Conservation (phyloP, 2,329 filamentous ascomycete genomes). For the Alternaria conjuncta region DNA sequence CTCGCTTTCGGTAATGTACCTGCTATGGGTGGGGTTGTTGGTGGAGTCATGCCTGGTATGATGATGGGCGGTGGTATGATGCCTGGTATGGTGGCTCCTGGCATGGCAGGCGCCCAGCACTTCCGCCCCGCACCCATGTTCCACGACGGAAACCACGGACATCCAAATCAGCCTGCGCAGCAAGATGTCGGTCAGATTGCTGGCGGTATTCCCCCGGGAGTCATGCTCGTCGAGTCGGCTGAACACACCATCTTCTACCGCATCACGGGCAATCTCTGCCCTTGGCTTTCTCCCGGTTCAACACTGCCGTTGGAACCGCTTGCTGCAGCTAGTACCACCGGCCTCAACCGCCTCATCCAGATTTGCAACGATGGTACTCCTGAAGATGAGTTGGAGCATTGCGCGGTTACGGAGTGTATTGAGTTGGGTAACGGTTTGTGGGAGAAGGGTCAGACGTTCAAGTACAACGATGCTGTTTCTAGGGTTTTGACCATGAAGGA, state of each 20-base stretch:
- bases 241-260: conserved; percentile 36
- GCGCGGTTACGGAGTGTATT: conserved; percentile 42
- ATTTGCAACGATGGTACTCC: conserved; percentile 30
- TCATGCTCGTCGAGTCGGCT: conserved; percentile 31
- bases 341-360: conserved; percentile 40
- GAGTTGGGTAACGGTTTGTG: conserved; percentile 43
- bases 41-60: conserved; percentile 12
- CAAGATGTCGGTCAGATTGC: conserved; percentile 31
- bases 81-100: conserved; percentile 7
- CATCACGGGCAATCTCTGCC: conserved; percentile 37
- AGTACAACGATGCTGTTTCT: conserved; percentile 37
- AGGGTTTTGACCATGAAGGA: conserved; percentile 41
- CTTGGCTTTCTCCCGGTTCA: conserved; percentile 38
- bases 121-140: conserved; percentile 29
- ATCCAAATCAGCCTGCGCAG: conserved; percentile 29
- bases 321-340: conserved; percentile 28
- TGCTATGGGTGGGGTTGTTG: conserved; percentile 11
- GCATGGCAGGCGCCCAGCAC: conserved; percentile 20
- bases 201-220: conserved; percentile 36
- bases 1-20: conserved; percentile 34
- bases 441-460: conserved; percentile 46
- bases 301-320: conserved; percentile 35
- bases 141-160: conserved; percentile 29
- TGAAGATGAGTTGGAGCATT: conserved; percentile 33
- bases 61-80: conserved; percentile 15